A percentile compares a stretch with the other conserved stretches of the same genome.
Evolutionary conservation across 2,329 filamentous ascomycete genomes (phyloP).

Genomic region (Cadophora sp.): DNA sequence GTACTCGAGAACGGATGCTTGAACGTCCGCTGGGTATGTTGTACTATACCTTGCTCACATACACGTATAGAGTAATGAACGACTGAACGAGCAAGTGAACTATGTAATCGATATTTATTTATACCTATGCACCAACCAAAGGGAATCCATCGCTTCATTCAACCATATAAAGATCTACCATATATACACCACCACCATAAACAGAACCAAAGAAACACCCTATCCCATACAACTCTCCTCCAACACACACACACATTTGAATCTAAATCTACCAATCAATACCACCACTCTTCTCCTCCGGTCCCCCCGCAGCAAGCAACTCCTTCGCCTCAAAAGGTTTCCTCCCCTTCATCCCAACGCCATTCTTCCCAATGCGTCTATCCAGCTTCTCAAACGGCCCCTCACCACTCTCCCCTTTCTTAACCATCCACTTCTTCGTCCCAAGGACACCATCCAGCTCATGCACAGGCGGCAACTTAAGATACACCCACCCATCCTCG

Average conservation of each 20-base stretch:
- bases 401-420: slow-evolving; percentile 66
- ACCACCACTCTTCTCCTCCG: slow-evolving; percentile 28
- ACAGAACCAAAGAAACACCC: background rate
- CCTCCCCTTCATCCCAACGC: slow-evolving; percentile 39
- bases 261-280: slow-evolving; percentile 43
- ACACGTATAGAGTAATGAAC: too few species aligned
- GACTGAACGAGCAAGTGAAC: too few species aligned
- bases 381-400: slow-evolving; percentile 46
- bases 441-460: slow-evolving; percentile 83
- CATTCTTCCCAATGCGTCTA: slow-evolving; percentile 39
- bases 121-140: background rate
- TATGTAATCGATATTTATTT: too few species aligned
- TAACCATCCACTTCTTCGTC: slow-evolving; percentile 80
- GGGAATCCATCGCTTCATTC: background rate
- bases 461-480: slow-evolving; percentile 79
- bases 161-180: background rate
- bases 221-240: slow-evolving; percentile 1
- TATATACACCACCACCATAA: background rate
- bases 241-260: background rate
- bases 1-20: too few species aligned
- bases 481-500: slow-evolving; percentile 77
- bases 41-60: too few species aligned
- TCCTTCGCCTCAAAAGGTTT: slow-evolving; percentile 38
- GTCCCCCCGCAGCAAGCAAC: slow-evolving; percentile 32
- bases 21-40: too few species aligned